Conservation (phyloP, 2,329 filamentous ascomycete species). For the Cercospora janseana region DNA sequence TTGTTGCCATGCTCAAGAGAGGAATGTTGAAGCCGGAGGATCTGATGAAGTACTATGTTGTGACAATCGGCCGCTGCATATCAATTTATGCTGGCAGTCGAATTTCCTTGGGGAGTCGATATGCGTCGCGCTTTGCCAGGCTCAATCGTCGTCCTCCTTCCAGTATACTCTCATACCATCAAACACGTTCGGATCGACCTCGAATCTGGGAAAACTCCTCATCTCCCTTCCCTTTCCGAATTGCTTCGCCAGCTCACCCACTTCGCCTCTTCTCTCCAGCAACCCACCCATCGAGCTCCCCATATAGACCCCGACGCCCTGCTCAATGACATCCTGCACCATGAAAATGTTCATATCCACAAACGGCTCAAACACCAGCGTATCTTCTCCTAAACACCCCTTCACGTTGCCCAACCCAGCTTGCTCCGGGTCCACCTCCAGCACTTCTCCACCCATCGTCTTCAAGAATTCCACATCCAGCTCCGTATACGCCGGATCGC, state of each 20-base stretch:
- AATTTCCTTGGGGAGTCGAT: no score
- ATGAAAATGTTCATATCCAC: conserved; percentile 28
- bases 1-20: conserved; percentile 25
- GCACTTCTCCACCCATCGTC: conserved; percentile 22
- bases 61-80: not conserved
- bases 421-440: conserved; percentile 13
- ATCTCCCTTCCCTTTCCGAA: conserved; percentile 19
- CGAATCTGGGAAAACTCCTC: conserved; percentile 30
- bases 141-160: conserved; percentile 29
- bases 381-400: conserved; percentile 14
- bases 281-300: conserved; percentile 28
- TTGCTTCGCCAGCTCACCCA: conserved; percentile 16
- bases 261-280: conserved; percentile 11
- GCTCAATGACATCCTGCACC: conserved; percentile 20
- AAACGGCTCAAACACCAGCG: conserved; percentile 32
- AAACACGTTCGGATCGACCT: conserved; percentile 34
- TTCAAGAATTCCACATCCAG: conserved; percentile 33
- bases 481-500: conserved; percentile 34
- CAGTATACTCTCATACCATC: conserved; percentile 31
- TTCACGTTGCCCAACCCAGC: conserved; percentile 21
- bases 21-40: conserved; percentile 30
- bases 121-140: no score
- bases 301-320: conserved; percentile 26
- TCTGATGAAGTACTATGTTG: conserved; percentile 9
- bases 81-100: not conserved